Conservation (phyloP, 2,329 filamentous ascomycete species). For the Fusarium longipes region DNA sequence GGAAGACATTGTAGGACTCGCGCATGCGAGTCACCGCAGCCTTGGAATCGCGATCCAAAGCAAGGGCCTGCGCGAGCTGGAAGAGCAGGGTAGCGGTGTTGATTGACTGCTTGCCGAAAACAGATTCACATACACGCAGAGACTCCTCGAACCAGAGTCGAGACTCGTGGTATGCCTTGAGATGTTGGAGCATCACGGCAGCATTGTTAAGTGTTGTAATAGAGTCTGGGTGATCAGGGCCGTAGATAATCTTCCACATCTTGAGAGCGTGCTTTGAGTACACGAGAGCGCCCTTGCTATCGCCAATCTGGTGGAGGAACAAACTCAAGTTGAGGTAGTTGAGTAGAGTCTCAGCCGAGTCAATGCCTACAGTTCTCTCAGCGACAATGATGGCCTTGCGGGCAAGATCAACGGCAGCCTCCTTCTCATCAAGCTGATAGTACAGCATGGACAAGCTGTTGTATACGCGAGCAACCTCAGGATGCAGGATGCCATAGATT, state of each 20-base stretch:
- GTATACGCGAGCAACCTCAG: constrained; percentile 95
- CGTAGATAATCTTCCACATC: constrained; percentile 97
- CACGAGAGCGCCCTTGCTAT: constrained; percentile 86
- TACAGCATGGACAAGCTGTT: constrained; percentile 95
- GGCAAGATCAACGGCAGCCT: constrained; percentile 91
- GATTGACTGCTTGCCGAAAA: constrained; percentile 89
- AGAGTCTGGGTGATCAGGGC: constrained; percentile 91
- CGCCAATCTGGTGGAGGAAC: constrained; percentile 91
- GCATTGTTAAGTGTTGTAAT: constrained; percentile 99
- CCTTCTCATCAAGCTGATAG: constrained; percentile 98
- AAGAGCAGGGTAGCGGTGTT: constrained; percentile 95
- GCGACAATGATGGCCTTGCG: constrained; percentile 97
- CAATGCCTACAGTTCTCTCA: constrained; percentile 91
- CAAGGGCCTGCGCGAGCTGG: constrained; percentile 95
- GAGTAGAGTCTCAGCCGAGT: constrained; percentile 92
- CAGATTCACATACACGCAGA: constrained; percentile 85
- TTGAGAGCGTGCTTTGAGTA: constrained; percentile 94
- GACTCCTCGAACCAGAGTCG: constrained; percentile 97
- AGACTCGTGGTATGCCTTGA: constrained; percentile 95
- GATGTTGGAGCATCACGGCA: constrained; percentile 95
- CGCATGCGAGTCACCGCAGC: constrained; percentile 92
- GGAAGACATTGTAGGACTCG: constrained; percentile 96
- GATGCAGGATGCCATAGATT: constrained; percentile 97
- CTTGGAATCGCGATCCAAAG: constrained; percentile 95
- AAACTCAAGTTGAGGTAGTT: constrained; percentile 96